A percentile compares a stretch with the other conserved stretches of the same genome.
phyloP scores from a whole-genome alignment of 1,284 basidiomycete species.

The Ustilago hordei region DNA sequence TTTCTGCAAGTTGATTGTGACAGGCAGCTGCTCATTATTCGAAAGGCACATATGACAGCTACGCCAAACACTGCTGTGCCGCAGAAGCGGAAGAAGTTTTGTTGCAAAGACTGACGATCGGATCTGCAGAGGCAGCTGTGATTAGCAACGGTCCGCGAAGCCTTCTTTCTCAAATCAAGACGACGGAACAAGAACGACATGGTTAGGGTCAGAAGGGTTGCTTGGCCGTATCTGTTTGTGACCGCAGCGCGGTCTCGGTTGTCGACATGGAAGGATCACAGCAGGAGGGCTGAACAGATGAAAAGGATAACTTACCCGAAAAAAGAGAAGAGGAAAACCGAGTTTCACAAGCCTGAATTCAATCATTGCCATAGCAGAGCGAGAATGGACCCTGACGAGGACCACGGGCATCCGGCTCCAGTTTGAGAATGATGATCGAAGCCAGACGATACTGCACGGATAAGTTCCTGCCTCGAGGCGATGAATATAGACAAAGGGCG shows the following conservation, averaged over 20 bases:
- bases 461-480: conserved; percentile 12
- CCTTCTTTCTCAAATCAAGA: not conserved
- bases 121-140: conserved; percentile 5
- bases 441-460: not conserved
- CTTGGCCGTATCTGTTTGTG: conserved; percentile 3
- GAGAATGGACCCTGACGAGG: conserved; percentile 1
- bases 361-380: not conserved
- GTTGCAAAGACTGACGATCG: not conserved
- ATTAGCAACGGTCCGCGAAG: not conserved
- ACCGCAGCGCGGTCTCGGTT: conserved; percentile 15
- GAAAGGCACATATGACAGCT: not conserved
- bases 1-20: conserved; percentile 6
- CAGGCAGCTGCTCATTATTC: conserved; percentile 6
- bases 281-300: not conserved
- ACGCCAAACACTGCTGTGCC: conserved; percentile 1
- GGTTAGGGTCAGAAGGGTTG: conserved; percentile 1
- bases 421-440: not conserved
- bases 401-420: conserved; percentile 1
- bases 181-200: not conserved
- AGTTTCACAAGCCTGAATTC: conserved; percentile 8
- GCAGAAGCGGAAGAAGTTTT: conserved; percentile 4
- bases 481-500: not conserved
- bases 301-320: not conserved
- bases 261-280: not conserved
- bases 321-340: conserved; percentile 4